Percentiles rank a stretch among this genome's conserved stretches.
Conservation (phyloP, 2,329 filamentous ascomycete genomes). For the Aureobasidium vineae region DNA sequence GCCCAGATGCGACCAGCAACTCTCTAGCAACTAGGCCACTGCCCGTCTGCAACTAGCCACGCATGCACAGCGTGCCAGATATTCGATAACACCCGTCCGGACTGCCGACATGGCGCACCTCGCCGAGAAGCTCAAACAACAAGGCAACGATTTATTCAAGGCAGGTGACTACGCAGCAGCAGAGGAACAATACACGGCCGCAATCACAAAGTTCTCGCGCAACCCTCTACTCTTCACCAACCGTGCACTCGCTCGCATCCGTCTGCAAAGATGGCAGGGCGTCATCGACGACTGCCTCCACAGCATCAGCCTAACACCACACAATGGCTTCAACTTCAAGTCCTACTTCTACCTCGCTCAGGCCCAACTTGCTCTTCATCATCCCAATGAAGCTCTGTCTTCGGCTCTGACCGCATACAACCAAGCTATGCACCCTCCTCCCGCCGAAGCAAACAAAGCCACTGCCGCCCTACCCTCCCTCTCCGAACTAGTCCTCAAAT, state of each 20-base stretch:
- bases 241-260: slow-evolving; percentile 77
- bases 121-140: slow-evolving; percentile 50
- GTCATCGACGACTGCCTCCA: slow-evolving; percentile 75
- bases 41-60: neutral
- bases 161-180: slow-evolving; percentile 63
- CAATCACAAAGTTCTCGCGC: slow-evolving; percentile 73
- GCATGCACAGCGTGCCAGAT: neutral
- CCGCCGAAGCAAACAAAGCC: slow-evolving; percentile 53
- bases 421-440: slow-evolving; percentile 49
- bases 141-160: slow-evolving; percentile 65
- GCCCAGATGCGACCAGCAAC: neutral
- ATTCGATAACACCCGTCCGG: neutral
- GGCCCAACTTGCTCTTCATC: slow-evolving; percentile 71
- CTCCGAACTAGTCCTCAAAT: slow-evolving; percentile 69
- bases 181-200: slow-evolving; percentile 69
- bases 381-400: slow-evolving; percentile 69
- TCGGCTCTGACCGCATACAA: slow-evolving; percentile 71
- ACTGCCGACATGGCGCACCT: slow-evolving; percentile 34
- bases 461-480: slow-evolving; percentile 46
- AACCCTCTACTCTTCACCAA: slow-evolving; percentile 86
- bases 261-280: slow-evolving; percentile 68
- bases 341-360: slow-evolving; percentile 78
- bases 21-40: neutral
- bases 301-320: slow-evolving; percentile 66
- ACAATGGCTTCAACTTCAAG: slow-evolving; percentile 61